Evolutionary conservation across 768 basidiomycete species (phyloP), one percentile per base, ranked within the genome.

Genomic region (Strobilomyces echinocephalus): DNA sequence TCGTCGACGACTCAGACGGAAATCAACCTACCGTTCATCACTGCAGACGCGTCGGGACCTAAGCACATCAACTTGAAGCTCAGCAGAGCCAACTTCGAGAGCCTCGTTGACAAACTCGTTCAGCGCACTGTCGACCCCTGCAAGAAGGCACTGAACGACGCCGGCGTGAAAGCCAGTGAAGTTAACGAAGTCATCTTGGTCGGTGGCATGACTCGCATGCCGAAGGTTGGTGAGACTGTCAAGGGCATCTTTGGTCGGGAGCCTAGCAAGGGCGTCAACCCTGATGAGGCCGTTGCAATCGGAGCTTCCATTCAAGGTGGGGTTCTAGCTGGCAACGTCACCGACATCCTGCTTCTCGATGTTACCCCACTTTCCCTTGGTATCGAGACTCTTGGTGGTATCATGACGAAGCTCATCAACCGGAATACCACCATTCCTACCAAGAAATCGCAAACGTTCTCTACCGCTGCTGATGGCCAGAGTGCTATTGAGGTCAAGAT

Each of bases 401-500:
- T 99, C 74, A 98, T 99, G 92, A 98, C 95, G 60, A 95, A 97
- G 74, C 83, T 99, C 41, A 99, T 99, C 74, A 87, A 80, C 67
- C 88, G 97, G 55, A 99, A 99, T 78, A 99, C 97, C 11, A 98
- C 97, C 53, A 98, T 98, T 73, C 97, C 97, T 5, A 97, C 95
- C 62, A 99, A 99, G 82, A 99, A 99, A 82, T 94, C 92, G 0
- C 95, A 98, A 72, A 89, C 88, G 41, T 98, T 99, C 82, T 98
- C 95, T 5, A 99, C 97, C 15, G 95, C 97, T 38, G 95, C 95
- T 36, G 97, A 99, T 57, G 95, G 97, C 49, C 97, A 99, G 74
- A 95, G 90, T n/a, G 95, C 95, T 35, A 97, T 99, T 60, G 95
- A 98, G 72, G 95, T 99, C 72, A 98, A 98, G 84, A 94, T 99